A percentile compares a stretch with the other conserved stretches of the same genome.
Evolutionary conservation across 2,329 filamentous ascomycete genomes (phyloP).

Genomic region (Chaetomium olivaceum): DNA sequence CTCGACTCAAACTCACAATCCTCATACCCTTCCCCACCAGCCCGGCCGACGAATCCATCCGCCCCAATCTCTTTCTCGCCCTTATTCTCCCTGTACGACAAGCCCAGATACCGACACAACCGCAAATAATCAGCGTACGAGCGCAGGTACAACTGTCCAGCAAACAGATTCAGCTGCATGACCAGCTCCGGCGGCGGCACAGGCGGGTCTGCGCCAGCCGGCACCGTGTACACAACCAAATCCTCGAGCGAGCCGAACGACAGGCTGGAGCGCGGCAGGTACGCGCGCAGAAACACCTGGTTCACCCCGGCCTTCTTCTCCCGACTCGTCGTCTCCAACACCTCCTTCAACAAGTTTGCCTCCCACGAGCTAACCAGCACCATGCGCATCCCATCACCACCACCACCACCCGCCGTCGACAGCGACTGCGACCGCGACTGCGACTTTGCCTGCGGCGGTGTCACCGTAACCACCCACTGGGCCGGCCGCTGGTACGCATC

Average conservation of each 20-base stretch:
- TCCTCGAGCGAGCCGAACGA: conserved; percentile 25
- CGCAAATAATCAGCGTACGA: conserved; percentile 55
- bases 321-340: conserved; percentile 38
- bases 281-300: conserved; percentile 23
- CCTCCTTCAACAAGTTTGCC: conserved; percentile 51
- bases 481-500: conserved; percentile 51
- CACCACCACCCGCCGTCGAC: no score
- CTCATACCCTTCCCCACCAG: conserved; percentile 26
- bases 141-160: conserved; percentile 65
- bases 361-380: conserved; percentile 64
- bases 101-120: conserved; percentile 54
- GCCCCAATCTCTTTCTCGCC: conserved; percentile 30
- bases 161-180: conserved; percentile 62
- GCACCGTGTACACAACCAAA: conserved; percentile 24
- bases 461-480: conserved; percentile 52
- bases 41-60: conserved; percentile 41
- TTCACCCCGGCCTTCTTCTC: rapidly evolving
- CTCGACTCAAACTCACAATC: conserved; percentile 36
- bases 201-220: conserved; percentile 24
- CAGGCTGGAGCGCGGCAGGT: conserved; percentile 27
- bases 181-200: conserved; percentile 42
- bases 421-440: no score
- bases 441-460: no score
- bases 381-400: conserved; percentile 35
- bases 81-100: conserved; percentile 39